Evolutionary conservation across 768 basidiomycete species (phyloP).

Genomic region (Paxillus ammoniavirescens): DNA sequence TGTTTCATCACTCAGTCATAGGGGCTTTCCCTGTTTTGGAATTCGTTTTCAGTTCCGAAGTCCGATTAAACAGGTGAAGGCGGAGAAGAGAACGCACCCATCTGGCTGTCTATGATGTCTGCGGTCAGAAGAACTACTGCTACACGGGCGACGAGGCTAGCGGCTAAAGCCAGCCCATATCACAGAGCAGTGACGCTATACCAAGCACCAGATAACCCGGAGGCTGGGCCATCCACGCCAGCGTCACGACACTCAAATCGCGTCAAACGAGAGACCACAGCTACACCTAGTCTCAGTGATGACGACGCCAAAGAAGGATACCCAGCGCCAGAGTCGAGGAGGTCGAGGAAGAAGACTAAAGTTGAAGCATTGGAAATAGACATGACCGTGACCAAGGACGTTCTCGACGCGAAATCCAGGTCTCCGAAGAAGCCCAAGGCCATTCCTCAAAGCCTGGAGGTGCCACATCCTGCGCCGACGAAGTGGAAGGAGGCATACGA

Average conservation of each 20-base stretch:
- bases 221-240: conserved; percentile 14
- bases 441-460: conserved; percentile 51
- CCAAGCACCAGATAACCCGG: conserved; percentile 21
- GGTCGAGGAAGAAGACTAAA: neutral
- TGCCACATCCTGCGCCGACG: conserved; percentile 65
- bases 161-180: conserved; percentile 44
- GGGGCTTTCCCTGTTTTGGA: neutral
- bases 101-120: conserved; percentile 15
- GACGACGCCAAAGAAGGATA: neutral
- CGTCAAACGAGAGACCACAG: conserved; percentile 27
- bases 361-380: neutral
- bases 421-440: conserved; percentile 55
- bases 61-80: neutral
- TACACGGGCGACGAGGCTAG: conserved; percentile 32
- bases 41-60: neutral
- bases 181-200: conserved; percentile 43
- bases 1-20: neutral
- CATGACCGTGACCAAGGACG: neutral
- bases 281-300: neutral
- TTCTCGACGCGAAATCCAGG: conserved; percentile 1
- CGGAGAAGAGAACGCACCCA: neutral
- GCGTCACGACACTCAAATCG: conserved; percentile 23
- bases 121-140: conserved; percentile 26
- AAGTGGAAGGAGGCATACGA: conserved; percentile 71
- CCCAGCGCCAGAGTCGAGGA: neutral